Evolutionary conservation across 176 grass and related monocot species (phyloP).

Genomic region (Urochloa ruziziensis): DNA sequence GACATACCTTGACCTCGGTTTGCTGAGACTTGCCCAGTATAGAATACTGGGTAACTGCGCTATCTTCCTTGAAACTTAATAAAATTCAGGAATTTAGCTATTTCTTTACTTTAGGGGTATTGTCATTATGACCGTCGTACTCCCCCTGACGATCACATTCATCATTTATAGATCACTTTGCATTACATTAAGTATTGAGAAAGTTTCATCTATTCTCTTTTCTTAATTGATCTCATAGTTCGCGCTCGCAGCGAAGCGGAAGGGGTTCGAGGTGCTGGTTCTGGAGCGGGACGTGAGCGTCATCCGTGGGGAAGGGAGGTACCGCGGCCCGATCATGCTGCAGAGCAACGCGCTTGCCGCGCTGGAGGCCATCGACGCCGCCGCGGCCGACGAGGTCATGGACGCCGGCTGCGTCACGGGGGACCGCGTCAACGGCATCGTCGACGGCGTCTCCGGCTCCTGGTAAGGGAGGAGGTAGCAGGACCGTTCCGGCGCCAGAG

Average conservation of each 20-base stretch:
- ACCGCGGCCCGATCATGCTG: constrained; percentile 89
- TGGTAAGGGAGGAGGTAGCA: constrained; percentile 56
- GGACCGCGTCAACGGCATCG: constrained; percentile 89
- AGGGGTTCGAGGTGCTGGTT: constrained; percentile 83
- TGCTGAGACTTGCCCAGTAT: no score
- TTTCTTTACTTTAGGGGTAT: no score
- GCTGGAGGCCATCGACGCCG: constrained; percentile 67
- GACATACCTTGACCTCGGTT: no score
- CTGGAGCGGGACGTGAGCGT: constrained; percentile 83
- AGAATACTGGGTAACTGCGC: no score
- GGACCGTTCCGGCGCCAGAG: background rate
- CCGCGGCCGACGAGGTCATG: constrained; percentile 64
- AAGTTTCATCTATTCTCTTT: no score
- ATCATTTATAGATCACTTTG: no score
- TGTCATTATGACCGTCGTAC: no score
- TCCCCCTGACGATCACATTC: no score
- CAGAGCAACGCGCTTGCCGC: constrained; percentile 91
- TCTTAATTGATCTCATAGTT: no score
- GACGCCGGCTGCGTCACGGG: constrained; percentile 65
- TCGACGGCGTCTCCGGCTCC: constrained; percentile 69
- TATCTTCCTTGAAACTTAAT: no score
- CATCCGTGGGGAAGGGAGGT: constrained; percentile 77
- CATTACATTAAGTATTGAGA: no score
- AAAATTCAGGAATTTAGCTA: no score
- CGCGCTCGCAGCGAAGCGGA: constrained; percentile 70